Evolutionary conservation across 441 rosid species (phyloP).

Genomic region (Aquilaria agallochum): DNA sequence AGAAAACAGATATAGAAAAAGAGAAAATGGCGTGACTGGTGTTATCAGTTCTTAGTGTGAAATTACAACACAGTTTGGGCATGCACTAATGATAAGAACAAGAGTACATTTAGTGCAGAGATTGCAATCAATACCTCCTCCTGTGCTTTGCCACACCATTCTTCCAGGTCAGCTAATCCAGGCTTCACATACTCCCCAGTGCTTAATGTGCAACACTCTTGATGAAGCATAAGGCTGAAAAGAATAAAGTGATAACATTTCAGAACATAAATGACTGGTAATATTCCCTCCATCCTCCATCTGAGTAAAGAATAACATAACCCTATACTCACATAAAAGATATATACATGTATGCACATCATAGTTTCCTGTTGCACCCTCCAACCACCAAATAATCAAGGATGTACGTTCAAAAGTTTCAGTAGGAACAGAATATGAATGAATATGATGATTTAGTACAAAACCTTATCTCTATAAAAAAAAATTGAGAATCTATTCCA

Average conservation of each 20-base stretch:
- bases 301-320: too few species aligned
- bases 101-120: background rate
- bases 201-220: conserved; percentile 90
- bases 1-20: conserved; percentile 3
- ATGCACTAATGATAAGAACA: background rate
- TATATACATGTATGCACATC: too few species aligned
- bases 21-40: background rate
- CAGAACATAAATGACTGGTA: too few species aligned
- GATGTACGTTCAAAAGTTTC: too few species aligned
- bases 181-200: conserved; percentile 84
- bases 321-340: too few species aligned
- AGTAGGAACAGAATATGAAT: too few species aligned
- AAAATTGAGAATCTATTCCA: too few species aligned
- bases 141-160: conserved; percentile 77
- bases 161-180: conserved; percentile 85
- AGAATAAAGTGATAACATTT: conserved; percentile 9
- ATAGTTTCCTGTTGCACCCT: too few species aligned
- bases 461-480: too few species aligned
- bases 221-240: conserved; percentile 75
- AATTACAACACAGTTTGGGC: background rate
- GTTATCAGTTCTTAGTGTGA: background rate
- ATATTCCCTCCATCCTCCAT: too few species aligned
- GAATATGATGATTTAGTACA: too few species aligned
- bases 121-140: conserved; percentile 41
- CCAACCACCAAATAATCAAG: too few species aligned